Conservation (phyloP, 2,329 filamentous ascomycete genomes). For the Trichoderma sp. region DNA sequence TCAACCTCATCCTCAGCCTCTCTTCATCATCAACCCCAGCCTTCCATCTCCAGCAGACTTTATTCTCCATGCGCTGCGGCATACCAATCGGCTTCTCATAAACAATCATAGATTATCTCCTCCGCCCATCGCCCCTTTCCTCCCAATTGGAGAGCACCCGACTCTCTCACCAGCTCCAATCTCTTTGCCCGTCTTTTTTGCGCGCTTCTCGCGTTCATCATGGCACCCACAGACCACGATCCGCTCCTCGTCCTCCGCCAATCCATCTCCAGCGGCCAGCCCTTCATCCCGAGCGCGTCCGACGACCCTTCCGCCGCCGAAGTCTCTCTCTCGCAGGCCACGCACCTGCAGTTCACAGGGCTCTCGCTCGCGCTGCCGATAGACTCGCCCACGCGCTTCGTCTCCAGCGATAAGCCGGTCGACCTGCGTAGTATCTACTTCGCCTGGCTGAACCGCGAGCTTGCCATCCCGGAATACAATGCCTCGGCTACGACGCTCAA, state of each 20-base stretch:
- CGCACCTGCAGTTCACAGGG: slow-evolving; percentile 73
- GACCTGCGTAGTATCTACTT: slow-evolving; percentile 95
- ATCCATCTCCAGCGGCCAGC: slow-evolving; percentile 70
- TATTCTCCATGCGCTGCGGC: background rate
- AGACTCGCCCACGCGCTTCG: slow-evolving; percentile 78
- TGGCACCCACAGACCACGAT: slow-evolving; percentile 60
- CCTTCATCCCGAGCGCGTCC: slow-evolving; percentile 73
- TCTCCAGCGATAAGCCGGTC: slow-evolving; percentile 72
- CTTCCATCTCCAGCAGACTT: background rate
- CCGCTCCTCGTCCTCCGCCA: slow-evolving; percentile 81
- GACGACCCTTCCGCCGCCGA: slow-evolving; percentile 63
- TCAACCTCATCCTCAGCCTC: slow-evolving; percentile 6
- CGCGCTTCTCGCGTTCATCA: slow-evolving; percentile 17
- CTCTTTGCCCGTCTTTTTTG: background rate
- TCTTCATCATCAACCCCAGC: background rate
- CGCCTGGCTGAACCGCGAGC: slow-evolving; percentile 91
- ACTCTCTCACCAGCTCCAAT: background rate
- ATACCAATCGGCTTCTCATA: background rate
- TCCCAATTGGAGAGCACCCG: background rate
- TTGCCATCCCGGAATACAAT: slow-evolving; percentile 88
- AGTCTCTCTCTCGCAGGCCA: slow-evolving; percentile 71
- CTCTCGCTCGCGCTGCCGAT: slow-evolving; percentile 66
- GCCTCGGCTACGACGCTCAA: slow-evolving; percentile 78
- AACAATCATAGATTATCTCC: background rate
- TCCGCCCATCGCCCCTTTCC: background rate